A percentile compares a stretch with the other conserved stretches of the same genome.
phyloP scores from a whole-genome alignment of 495 filamentous ascomycete species.

The Daldinia vernicosa region DNA sequence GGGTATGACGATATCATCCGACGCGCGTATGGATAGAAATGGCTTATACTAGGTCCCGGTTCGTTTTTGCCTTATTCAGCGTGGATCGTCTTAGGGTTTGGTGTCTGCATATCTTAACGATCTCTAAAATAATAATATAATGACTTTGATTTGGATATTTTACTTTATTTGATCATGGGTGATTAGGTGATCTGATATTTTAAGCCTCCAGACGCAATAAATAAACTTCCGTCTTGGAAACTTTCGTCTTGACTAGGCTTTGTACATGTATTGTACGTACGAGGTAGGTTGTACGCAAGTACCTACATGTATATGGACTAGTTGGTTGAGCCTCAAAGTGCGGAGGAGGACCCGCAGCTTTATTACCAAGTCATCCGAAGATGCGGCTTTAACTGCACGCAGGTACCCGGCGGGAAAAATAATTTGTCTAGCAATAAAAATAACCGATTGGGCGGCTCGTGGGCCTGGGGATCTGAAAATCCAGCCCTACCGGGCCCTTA shows the following conservation, averaged over 20 bases:
- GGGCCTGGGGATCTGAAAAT: not conserved
- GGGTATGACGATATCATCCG: slow-evolving; percentile 33
- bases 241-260: not conserved
- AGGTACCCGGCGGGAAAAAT: slow-evolving; percentile 13
- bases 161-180: not conserved
- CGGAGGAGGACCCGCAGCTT: slow-evolving; percentile 28
- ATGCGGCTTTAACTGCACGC: slow-evolving; percentile 8
- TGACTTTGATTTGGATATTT: not conserved
- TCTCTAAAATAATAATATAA: slow-evolving; percentile 34
- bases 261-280: no score
- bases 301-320: not conserved
- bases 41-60: slow-evolving; percentile 3
- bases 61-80: slow-evolving; percentile 21
- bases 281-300: not conserved
- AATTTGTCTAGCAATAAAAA: not conserved
- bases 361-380: not conserved
- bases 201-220: not conserved
- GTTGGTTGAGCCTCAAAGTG: slow-evolving; percentile 34
- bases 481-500: not conserved
- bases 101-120: slow-evolving; percentile 18
- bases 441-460: slow-evolving; percentile 16
- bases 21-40: slow-evolving; percentile 14
- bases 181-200: not conserved
- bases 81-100: slow-evolving; percentile 11
- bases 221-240: no score